Conservation (phyloP, 805 yeast species). For the Ogataea haglerorum region DNA sequence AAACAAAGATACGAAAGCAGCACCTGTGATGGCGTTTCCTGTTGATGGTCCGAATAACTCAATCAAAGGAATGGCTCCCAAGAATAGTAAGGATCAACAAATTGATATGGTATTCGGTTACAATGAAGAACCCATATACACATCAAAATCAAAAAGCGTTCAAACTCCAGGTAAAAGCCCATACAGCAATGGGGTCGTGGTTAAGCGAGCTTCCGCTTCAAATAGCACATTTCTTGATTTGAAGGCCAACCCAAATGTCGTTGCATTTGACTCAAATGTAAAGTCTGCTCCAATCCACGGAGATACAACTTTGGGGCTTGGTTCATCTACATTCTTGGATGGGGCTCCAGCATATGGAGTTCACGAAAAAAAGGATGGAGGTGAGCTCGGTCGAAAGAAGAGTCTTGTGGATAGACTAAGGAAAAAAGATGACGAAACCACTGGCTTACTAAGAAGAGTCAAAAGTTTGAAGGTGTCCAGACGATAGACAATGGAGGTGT, state of each 20-base stretch:
- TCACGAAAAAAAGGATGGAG: constrained; percentile 39
- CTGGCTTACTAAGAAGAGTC: constrained; percentile 75
- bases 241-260: constrained; percentile 50
- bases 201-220: constrained; percentile 27
- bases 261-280: constrained; percentile 66
- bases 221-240: constrained; percentile 31
- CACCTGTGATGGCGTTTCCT: constrained; percentile 95
- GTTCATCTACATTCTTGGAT: constrained; percentile 87
- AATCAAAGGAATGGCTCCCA: constrained; percentile 63
- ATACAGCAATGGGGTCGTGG: constrained; percentile 32
- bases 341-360: constrained; percentile 81
- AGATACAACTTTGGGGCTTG: constrained; percentile 79
- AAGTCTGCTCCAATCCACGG: constrained; percentile 82
- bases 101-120: constrained; percentile 78
- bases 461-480: constrained; percentile 78
- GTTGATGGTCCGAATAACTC: constrained; percentile 91
- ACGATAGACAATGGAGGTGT: background rate
- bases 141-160: constrained; percentile 17
- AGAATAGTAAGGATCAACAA: constrained; percentile 54
- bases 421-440: constrained; percentile 28
- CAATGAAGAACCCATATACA: constrained; percentile 41
- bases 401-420: constrained; percentile 70
- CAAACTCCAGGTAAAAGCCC: constrained; percentile 21
- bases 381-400: constrained; percentile 73
- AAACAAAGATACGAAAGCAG: constrained; percentile 66